phyloP scores from a whole-genome alignment of 2,329 filamentous ascomycete species.

The Capronia epimyces region DNA sequence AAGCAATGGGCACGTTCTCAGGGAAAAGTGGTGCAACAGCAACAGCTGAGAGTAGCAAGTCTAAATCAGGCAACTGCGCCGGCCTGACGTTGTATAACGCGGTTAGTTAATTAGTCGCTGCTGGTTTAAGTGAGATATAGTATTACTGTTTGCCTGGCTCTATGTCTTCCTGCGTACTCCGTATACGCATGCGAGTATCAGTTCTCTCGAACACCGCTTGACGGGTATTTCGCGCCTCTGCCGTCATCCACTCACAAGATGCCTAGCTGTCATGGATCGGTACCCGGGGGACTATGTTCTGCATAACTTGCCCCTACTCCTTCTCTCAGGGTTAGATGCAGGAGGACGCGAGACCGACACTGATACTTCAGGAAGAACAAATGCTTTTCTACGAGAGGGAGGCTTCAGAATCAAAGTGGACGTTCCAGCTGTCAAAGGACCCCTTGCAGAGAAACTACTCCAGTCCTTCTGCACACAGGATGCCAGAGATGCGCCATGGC shows the following conservation, averaged over 20 bases:
- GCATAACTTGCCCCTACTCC: conserved; percentile 78
- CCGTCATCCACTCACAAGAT: conserved; percentile 7
- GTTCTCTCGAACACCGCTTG: not conserved
- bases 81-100: not conserved
- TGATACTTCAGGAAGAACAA: conserved; percentile 37
- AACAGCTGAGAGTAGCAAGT: too few relatives aligned
- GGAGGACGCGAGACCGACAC: conserved; percentile 32
- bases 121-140: not conserved
- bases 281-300: conserved; percentile 64
- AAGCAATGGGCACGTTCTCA: too few relatives aligned
- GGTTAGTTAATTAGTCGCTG: not conserved
- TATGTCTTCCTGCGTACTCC: not conserved
- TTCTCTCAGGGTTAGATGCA: conserved; percentile 68
- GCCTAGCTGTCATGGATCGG: conserved; percentile 38
- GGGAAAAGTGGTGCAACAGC: too few relatives aligned
- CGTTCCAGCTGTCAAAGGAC: conserved; percentile 59
- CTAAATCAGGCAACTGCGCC: not conserved
- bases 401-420: conserved; percentile 64
- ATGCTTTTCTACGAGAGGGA: conserved; percentile 50
- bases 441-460: conserved; percentile 60
- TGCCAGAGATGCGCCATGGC: conserved; percentile 62
- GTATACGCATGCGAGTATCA: not conserved
- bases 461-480: conserved; percentile 62
- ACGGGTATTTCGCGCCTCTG: not conserved
- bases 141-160: not conserved